Percentiles rank a stretch among this genome's conserved stretches.
phyloP scores from a whole-genome alignment of 805 yeast species.

The Ogataea trehalophila region DNA sequence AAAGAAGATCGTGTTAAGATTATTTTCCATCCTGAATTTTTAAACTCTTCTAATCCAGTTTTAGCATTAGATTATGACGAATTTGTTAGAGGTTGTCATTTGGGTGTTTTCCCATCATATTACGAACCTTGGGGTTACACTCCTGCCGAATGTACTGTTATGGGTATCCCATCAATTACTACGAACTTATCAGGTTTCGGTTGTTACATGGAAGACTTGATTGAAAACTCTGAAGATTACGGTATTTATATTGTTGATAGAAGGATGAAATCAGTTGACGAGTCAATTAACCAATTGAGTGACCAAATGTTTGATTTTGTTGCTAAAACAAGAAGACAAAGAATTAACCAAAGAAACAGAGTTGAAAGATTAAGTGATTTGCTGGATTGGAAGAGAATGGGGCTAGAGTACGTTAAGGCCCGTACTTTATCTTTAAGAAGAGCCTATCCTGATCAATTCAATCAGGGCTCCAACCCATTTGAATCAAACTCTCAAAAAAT shows the following conservation, averaged over 20 bases:
- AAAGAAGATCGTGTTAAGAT: conserved; percentile 91
- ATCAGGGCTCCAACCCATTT: conserved; percentile 36
- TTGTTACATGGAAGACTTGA: conserved; percentile 96
- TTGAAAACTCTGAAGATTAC: conserved; percentile 89
- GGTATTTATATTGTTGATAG: conserved; percentile 97
- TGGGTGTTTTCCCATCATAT: conserved; percentile 97
- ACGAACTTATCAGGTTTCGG: conserved; percentile 96
- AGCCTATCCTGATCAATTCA: conserved; percentile 86
- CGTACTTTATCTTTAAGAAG: conserved; percentile 86
- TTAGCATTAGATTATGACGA: conserved; percentile 93
- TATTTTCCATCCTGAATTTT: conserved; percentile 95
- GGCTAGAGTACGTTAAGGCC: conserved; percentile 92
- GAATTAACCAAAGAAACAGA: conserved; percentile 96
- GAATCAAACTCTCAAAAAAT: conserved; percentile 51
- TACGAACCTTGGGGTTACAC: conserved; percentile 99
- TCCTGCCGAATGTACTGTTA: conserved; percentile 98
- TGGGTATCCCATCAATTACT: conserved; percentile 98
- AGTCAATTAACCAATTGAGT: conserved; percentile 83
- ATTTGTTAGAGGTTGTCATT: conserved; percentile 95
- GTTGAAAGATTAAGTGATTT: conserved; percentile 91
- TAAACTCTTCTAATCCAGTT: conserved; percentile 91
- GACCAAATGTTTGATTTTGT: conserved; percentile 88
- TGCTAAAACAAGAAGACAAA: conserved; percentile 87
- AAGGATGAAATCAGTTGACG: conserved; percentile 87
- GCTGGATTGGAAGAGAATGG: conserved; percentile 98